Conservation (phyloP, 805 yeast species). For the Isabelozyma rhagii region DNA sequence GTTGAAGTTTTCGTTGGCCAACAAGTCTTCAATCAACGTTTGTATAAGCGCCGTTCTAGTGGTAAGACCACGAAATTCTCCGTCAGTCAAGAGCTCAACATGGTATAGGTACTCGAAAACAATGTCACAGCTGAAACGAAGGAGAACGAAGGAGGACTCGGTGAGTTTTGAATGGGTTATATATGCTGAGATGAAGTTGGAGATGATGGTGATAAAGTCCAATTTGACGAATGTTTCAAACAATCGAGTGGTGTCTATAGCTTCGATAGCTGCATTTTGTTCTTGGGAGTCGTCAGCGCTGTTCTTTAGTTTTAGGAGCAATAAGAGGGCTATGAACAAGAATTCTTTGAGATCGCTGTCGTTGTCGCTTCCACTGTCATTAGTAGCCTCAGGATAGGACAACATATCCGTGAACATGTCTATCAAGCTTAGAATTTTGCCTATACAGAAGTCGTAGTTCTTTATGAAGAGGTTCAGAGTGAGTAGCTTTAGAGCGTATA, state of each 20-base stretch:
- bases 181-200: conserved; percentile 28
- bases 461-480: conserved; percentile 37
- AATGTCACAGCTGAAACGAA: conserved; percentile 39
- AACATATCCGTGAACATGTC: conserved; percentile 19
- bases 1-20: conserved; percentile 31
- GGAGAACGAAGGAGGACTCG: conserved; percentile 25
- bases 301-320: conserved; percentile 31
- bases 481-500: conserved; percentile 31
- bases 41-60: conserved; percentile 23
- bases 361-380: conserved; percentile 11
- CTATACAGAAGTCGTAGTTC: conserved; percentile 33
- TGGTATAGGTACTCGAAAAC: conserved; percentile 40
- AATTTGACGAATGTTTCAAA: conserved; percentile 18
- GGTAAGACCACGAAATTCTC: conserved; percentile 29
- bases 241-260: conserved; percentile 13
- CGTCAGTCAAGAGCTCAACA: conserved; percentile 29
- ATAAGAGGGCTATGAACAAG: conserved; percentile 28
- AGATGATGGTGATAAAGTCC: conserved; percentile 24
- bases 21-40: conserved; percentile 24
- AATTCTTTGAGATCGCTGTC: conserved; percentile 29
- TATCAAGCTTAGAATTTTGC: conserved; percentile 34
- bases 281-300: conserved; percentile 7
- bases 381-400: neutral
- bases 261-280: conserved; percentile 8
- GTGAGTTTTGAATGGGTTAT: conserved; percentile 13